A percentile compares a stretch with the other conserved stretches of the same genome.
Evolutionary conservation across 2,329 filamentous ascomycete species (phyloP).

Genomic region (Colletotrichum paranaense): DNA sequence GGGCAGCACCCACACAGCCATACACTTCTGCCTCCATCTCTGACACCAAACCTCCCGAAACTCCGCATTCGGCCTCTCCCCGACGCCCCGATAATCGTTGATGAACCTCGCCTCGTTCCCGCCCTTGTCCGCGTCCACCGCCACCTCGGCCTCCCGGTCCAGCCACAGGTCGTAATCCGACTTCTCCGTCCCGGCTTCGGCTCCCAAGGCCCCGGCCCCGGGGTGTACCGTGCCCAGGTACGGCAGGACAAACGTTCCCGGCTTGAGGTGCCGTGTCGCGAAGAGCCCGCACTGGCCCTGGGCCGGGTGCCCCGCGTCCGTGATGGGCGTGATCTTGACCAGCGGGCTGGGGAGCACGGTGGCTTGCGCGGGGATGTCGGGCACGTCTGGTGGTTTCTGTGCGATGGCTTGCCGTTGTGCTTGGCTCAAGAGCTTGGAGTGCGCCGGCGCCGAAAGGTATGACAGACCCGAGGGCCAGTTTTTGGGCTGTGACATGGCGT

Average conservation of each 20-base stretch:
- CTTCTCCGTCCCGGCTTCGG: constrained; percentile 27
- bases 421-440: constrained; percentile 57
- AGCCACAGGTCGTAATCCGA: constrained; percentile 76
- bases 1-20: constrained; percentile 68
- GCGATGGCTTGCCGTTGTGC: constrained; percentile 53
- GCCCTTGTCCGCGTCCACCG: constrained; percentile 67
- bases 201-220: constrained; percentile 37
- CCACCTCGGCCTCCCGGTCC: constrained; percentile 65
- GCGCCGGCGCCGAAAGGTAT: constrained; percentile 63
- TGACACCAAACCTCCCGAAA: constrained; percentile 69
- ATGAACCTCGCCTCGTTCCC: constrained; percentile 76
- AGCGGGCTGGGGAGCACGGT: constrained; percentile 57
- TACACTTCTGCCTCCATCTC: constrained; percentile 61
- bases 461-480: constrained; percentile 68
- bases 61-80: constrained; percentile 65
- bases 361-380: constrained; percentile 47
- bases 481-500: constrained; percentile 50
- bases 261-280: constrained; percentile 62
- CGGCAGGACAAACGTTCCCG: constrained; percentile 68
- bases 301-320: constrained; percentile 64
- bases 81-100: constrained; percentile 74
- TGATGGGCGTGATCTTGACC: constrained; percentile 67
- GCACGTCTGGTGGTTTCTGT: constrained; percentile 39
- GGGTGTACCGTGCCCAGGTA: constrained; percentile 71
- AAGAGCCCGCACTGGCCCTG: constrained; percentile 70